These are phyloP conservation scores for Hortiboletus flavorubellus DNA, from an alignment of 768 basidiomycete genomes.

Conservation along the genomic window DNA sequence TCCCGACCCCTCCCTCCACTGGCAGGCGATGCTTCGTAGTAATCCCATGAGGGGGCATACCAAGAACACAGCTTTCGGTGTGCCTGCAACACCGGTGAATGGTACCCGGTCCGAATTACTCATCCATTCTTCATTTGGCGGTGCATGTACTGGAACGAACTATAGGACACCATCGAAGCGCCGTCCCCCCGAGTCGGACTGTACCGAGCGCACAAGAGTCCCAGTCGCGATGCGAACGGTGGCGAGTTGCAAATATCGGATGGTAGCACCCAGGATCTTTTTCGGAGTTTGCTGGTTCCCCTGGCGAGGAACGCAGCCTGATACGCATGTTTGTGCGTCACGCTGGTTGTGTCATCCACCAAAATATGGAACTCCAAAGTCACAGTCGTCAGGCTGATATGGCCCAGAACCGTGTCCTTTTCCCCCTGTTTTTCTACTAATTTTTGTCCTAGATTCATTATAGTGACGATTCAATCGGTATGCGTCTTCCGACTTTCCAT, in stretches of 20 bases:
- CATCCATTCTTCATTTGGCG: background rate
- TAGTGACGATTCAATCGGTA: background rate
- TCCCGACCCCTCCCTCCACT: background rate
- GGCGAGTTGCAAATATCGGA: background rate
- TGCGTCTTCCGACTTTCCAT: conserved; percentile 8
- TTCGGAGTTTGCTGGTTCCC: background rate
- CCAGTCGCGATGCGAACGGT: background rate
- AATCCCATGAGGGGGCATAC: background rate
- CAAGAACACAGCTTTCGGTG: conserved; percentile 4
- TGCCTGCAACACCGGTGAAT: background rate
- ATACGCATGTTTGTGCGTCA: background rate
- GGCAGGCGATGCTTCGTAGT: background rate
- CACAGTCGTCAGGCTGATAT: background rate
- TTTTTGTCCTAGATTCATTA: background rate
- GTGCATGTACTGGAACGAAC: background rate
- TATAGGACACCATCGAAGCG: background rate
- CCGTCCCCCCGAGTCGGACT: background rate
- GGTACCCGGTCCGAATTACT: background rate
- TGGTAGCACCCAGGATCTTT: background rate
- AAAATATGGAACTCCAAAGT: background rate
- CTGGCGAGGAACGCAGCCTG: background rate
- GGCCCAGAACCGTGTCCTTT: background rate
- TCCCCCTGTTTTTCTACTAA: background rate
- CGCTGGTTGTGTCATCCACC: background rate
- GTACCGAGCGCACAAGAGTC: too few relatives aligned